Base-by-base conservation (phyloP, 2,329 filamentous ascomycete species). In the Orbilia brochopaga region DNA sequence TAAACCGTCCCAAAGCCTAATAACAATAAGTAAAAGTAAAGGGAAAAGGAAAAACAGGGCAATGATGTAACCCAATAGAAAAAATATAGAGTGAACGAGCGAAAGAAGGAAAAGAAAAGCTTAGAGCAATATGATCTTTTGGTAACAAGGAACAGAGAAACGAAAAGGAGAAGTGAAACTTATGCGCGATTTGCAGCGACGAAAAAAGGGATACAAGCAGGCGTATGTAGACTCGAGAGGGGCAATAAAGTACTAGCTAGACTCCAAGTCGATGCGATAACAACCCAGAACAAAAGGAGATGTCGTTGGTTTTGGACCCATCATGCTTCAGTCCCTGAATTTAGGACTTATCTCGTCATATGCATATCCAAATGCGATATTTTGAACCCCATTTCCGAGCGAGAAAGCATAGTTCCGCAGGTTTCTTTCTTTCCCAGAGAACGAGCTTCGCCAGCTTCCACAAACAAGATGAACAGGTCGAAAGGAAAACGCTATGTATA, bases 391-490 rank as follows among this genome's bases (percentile, higher is more conserved):
- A 17, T 17, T 13, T 42, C 37, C 37, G 13, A 13, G 37, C 37
- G 5, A 42, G n/a, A 15, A 42, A 17, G 5, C 37, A 4, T 42
- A 17, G 13, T 13, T 15, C 13, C 4, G 37, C 13, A 42, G 37
- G 37, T 42, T 6, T 42, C 37, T 13, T 37, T 37, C 37, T 42
- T 42, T 42, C n/a, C 13, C 5, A 53, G 13, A 74, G 74, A 59
- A 75, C 79, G 82, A 77, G 81, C 27, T 8, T 65, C 73, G 50
- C 70, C 75, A 93, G 90, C 42, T 58, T 52, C 70, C 21, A 58
- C 37, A 35, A 42, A 60, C 57, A 63, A 59, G 53, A n/a, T n/a
- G 50, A 32, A 42, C 50, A 58, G 72, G 27, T 30, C n/a, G 48
- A 19, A 30, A 32, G 52, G 21, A 17, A 60, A 44, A 61, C 56